A percentile compares a stretch with the other conserved stretches of the same genome.
phyloP scores from a whole-genome alignment of 306 rosid genomes.

The Cicer yamashitae region DNA sequence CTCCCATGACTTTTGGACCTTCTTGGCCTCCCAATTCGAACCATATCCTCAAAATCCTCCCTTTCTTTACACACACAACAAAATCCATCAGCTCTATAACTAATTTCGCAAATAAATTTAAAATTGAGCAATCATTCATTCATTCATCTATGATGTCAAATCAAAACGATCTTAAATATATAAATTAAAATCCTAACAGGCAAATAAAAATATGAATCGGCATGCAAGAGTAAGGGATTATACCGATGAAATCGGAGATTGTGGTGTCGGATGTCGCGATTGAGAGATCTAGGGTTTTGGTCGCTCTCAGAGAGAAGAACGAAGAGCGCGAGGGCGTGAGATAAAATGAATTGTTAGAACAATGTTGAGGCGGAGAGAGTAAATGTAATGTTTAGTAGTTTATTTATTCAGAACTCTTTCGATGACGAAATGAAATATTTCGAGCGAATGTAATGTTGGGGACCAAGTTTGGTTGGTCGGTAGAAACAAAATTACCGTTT shows the following conservation, averaged over 20 bases:
- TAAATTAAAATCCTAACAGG: neutral
- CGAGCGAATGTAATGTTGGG: too few species aligned
- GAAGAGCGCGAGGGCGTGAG: conserved; percentile 16
- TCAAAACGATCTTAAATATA: neutral
- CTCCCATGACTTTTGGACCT: conserved; percentile 66
- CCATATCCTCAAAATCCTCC: conserved; percentile 59
- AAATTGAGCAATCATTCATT: conserved; percentile 5
- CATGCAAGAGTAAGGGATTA: conserved; percentile 42
- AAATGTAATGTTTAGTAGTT: neutral
- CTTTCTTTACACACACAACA: conserved; percentile 39
- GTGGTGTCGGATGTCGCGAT: conserved; percentile 18
- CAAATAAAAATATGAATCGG: neutral
- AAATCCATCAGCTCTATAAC: conserved; percentile 47
- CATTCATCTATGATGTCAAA: conserved; percentile 14
- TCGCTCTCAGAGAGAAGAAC: neutral
- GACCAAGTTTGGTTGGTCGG: conserved; percentile 40
- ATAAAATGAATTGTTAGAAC: neutral
- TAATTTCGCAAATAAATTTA: conserved; percentile 33
- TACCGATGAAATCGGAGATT: conserved; percentile 44
- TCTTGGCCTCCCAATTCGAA: conserved; percentile 57
- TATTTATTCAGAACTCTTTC: neutral
- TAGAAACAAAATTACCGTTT: too few species aligned
- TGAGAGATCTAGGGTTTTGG: conserved; percentile 58
- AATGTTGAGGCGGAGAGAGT: neutral
- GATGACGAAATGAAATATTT: neutral